Conservation (phyloP, 805 yeast species). For the Metschnikowia santaceciliae region DNA sequence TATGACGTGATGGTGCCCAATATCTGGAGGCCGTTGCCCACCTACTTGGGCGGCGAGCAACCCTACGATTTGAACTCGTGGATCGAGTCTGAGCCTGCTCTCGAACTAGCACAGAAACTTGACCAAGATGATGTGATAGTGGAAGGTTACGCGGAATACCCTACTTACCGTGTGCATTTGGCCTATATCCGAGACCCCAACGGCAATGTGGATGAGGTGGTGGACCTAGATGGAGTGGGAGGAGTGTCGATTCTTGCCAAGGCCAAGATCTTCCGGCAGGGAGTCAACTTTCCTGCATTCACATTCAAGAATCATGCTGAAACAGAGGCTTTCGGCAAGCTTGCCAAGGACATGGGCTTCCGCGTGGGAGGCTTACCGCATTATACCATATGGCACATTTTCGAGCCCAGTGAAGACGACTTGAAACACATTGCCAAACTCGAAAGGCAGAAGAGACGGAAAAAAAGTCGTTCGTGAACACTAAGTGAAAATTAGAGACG, state of each 20-base stretch:
- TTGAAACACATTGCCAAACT: constrained; percentile 61
- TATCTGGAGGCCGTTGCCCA: constrained; percentile 97
- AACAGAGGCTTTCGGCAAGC: constrained; percentile 82
- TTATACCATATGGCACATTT: constrained; percentile 87
- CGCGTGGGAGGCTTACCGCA: constrained; percentile 86
- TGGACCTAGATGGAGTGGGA: constrained; percentile 80
- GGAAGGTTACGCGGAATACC: constrained; percentile 84
- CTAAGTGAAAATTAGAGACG: not conserved
- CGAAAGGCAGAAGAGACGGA: constrained; percentile 62
- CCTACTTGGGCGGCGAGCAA: constrained; percentile 84
- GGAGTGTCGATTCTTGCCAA: constrained; percentile 79
- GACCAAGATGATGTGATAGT: constrained; percentile 83
- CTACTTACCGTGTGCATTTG: constrained; percentile 80
- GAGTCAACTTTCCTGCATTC: constrained; percentile 82
- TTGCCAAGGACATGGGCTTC: constrained; percentile 76
- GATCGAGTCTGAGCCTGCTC: constrained; percentile 82
- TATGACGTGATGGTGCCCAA: constrained; percentile 79
- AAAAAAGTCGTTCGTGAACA: constrained; percentile 8
- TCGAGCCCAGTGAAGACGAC: constrained; percentile 86
- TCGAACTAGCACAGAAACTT: constrained; percentile 58
- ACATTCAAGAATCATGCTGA: constrained; percentile 84
- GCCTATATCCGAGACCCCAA: constrained; percentile 63
- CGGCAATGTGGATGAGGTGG: constrained; percentile 60
- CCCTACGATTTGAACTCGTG: constrained; percentile 96
- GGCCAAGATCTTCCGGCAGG: constrained; percentile 70